Evolutionary conservation across 768 basidiomycete species (phyloP), one percentile per base, ranked within the genome.

Genomic region (Hirschioporus abietinus): DNA sequence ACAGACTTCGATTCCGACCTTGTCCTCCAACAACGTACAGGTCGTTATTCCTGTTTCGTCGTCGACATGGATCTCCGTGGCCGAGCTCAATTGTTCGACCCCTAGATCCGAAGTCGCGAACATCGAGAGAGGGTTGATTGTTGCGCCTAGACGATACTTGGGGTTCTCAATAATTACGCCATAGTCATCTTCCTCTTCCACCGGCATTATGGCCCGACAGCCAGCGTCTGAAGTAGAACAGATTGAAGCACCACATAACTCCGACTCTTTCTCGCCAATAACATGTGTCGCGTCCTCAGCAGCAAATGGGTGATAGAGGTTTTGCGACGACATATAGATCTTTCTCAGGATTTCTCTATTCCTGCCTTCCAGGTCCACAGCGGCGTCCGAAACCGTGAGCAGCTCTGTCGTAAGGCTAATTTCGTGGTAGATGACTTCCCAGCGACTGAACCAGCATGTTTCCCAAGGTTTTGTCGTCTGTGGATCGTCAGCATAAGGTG

Each of bases 321-420:
- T 52, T 52, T 15, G 42, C 42, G 42, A 52, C 42, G 42, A 52
- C 42, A 52, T 20, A 52, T 52, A 52, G 42, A 52, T 52, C 20
- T 52, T 52, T 52, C 42, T 52, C 42, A 52, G 42, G 42, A 52
- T 52, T 52, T 52, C 42, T 52, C 42, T 52, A 52, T 52, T 52
- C 12, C 42, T 52, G 42, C 20, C 15, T 12, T 52, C 42, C 42
- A 52, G 42, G 42, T 52, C 42, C 42, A 1, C 12, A 52, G 42
- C 15, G 42, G 42, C 42, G 20, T 52, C 42, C 15, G 42, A 12
- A 52, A 10, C 15, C 42, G 42, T 12, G 42, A 52, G 42, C 42
- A 52, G 12, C 12, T 52, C 42, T 20, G 42, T 10, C 42, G 42
- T 52, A 52, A 52, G 42, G 42, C 42, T 52, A 15, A 52, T 52